Base-by-base conservation (phyloP, 306 rosid species). In the Cyamopsis tetragonoloba region DNA sequence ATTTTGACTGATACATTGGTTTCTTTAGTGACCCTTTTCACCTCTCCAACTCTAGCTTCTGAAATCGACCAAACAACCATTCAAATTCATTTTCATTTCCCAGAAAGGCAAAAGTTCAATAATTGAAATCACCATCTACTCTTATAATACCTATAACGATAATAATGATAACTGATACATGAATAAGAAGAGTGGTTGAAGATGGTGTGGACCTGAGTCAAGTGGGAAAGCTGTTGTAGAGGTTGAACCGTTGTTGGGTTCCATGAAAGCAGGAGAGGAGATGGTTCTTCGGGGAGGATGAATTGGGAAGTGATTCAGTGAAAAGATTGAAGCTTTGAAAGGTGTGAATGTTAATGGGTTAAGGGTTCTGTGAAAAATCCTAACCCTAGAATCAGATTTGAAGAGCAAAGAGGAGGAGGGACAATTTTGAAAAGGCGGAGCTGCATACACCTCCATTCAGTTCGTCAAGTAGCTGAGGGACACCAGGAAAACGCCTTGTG, bases 41-140 rank as follows among this genome's bases (percentile, higher is more conserved):
- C 91, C 61, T 88, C 97, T 28, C 96, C 97, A 77, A 78, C 78
- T 61, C 97, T 85, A 75, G 78, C 64, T 53, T 79, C 97, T 91
- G 79, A 63, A 28, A n/a, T 11, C 42, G 14, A 44, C n/a, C 61
- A 59, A 61, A 26, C 11, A 47, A 22, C 1, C 19, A 56, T 66
- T 34, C 48, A 65, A 57, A 38, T 30, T 7, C 51, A 68, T 23
- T 14, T 3, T 2, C 1, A 32, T 12, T 24, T 35, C 34, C 53
- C 37, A 32, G 34, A 31, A 23, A 8, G 10, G 15, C 17, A 62
- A n/a, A 31, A 17, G 12, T 13, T 15, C 12, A 62, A 10, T 0
- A 7, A 47, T 27, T 41, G 38, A 41, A 54, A 27, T 14, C 22
- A 47, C 31, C 13, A 49, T 54, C n/a, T 35, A n/a, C n/a, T n/a